Base-by-base conservation (phyloP, 345 rosid genomes). In the Arabis alpina region DNA sequence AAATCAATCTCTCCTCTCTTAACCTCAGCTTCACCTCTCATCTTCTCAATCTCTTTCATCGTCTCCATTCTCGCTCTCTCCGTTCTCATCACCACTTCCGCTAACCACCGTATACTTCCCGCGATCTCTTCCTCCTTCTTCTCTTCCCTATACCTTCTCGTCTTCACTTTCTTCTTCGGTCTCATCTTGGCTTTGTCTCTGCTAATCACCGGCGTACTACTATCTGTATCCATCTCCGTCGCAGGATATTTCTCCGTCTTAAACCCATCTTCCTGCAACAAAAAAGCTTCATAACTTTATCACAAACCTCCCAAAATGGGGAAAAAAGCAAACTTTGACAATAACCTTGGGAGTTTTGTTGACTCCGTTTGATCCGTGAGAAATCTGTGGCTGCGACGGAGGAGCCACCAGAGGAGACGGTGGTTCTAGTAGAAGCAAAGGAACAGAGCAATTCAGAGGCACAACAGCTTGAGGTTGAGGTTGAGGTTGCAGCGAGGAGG, bases 21-120 rank as follows among this genome's bases (percentile, higher is more conserved):
- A 2, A 85, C 83, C 66, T 93, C 97, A 1, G 96, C 94, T 77
- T 93, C 98, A 4, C 76, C 82, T 76, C 98, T 87, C 97, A 93
- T 89, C 48, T 72, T 93, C 80, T 93, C 97, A 2, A 93, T 66
- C 71, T 93, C 97, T 65, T 76, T 87, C 91, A 91, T 85, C 1
- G 94, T 91, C 48, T 93, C 93, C 90, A 91, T 85, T 73, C 92
- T 93, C 47, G 90, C 80, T 79, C 88, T 83, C 68, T 93, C 98
- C 3, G 98, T 80, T 66, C 92, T 91, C 66, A 89, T 81, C 73
- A 93, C 82, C 15, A 82, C 97, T 24, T 93, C 91, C 0, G 94
- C 97, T 11, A 93, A 71, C 94, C 93, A 89, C 66, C 90, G 50
- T 16, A 93, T 86, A 84, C 97, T 91, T 42, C 87, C 94, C 0